These are phyloP conservation scores for Prunus kanzakura DNA, from an alignment of 306 rosid genomes.

Conservation along the genomic window DNA sequence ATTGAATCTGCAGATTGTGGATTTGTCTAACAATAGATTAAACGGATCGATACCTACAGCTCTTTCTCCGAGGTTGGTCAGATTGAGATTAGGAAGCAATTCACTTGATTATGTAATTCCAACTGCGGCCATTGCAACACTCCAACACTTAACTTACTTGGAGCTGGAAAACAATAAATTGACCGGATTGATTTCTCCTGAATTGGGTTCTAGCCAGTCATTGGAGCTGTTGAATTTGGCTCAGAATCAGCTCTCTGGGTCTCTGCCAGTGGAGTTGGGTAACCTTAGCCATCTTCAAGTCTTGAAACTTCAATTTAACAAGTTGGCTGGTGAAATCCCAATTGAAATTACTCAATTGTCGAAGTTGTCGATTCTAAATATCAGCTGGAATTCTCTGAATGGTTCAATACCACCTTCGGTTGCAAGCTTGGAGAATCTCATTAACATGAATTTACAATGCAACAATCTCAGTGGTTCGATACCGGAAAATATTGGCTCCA, in stretches of 20 bases:
- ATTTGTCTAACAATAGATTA: conserved; percentile 52
- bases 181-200: conserved; percentile 44
- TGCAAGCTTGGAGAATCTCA: conserved; percentile 33
- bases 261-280: conserved; percentile 47
- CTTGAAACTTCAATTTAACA: conserved; percentile 57
- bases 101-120: neutral
- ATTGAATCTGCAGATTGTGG: conserved; percentile 38
- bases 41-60: conserved; percentile 44
- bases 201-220: conserved; percentile 42
- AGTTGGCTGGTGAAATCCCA: conserved; percentile 57
- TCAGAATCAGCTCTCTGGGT: conserved; percentile 43
- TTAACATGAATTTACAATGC: conserved; percentile 40
- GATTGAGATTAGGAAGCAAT: conserved; percentile 76
- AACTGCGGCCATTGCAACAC: too few relatives aligned
- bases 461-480: conserved; percentile 61
- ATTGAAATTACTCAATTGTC: conserved; percentile 23
- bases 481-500: conserved; percentile 29
- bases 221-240: conserved; percentile 71
- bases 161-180: conserved; percentile 58
- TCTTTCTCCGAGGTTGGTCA: conserved; percentile 44
- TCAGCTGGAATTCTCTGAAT: conserved; percentile 59
- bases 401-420: conserved; percentile 60
- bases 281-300: conserved; percentile 52
- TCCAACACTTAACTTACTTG: conserved; percentile 36
- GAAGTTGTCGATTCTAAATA: conserved; percentile 38